phyloP scores from a whole-genome alignment of 2,329 filamentous ascomycete genomes.

The Parasarocladium wereldwijsianum region DNA sequence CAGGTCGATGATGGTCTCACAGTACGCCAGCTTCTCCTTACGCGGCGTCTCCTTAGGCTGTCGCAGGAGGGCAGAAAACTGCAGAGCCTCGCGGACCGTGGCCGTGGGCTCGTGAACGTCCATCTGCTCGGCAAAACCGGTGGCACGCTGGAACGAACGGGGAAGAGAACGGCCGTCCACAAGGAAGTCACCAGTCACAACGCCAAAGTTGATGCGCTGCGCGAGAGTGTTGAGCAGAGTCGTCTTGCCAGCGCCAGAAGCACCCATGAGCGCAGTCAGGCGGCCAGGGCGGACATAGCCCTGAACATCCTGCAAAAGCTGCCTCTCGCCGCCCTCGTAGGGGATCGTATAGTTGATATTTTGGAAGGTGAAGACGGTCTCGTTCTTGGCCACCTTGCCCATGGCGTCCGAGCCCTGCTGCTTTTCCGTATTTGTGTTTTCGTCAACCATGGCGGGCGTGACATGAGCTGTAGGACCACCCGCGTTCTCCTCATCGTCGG shows the following conservation, averaged over 20 bases:
- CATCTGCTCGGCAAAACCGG: constrained; percentile 52
- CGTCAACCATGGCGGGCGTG: constrained; percentile 43
- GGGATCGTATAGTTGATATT: constrained; percentile 34
- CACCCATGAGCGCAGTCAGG: constrained; percentile 63
- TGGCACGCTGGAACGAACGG: constrained; percentile 65
- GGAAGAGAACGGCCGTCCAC: constrained; percentile 61
- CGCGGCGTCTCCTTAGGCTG: constrained; percentile 41
- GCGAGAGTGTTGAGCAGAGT: constrained; percentile 61
- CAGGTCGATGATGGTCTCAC: constrained; percentile 52
- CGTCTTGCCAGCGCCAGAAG: constrained; percentile 50
- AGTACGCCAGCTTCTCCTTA: constrained; percentile 52
- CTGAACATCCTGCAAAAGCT: constrained; percentile 60
- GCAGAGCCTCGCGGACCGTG: constrained; percentile 51
- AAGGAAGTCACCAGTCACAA: constrained; percentile 63
- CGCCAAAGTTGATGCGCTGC: constrained; percentile 61
- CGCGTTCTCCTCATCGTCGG: constrained; percentile 39
- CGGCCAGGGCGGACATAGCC: constrained; percentile 78
- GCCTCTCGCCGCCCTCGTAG: constrained; percentile 47
- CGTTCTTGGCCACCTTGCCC: constrained; percentile 43
- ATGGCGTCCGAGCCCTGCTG: constrained; percentile 18
- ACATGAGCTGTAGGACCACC: constrained; percentile 23
- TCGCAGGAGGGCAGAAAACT: constrained; percentile 50
- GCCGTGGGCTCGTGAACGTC: constrained; percentile 53
- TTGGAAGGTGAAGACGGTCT: constrained; percentile 40
- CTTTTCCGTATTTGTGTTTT: constrained; percentile 11